These are phyloP conservation scores for Aspergillus pseudoviridinutans DNA, from an alignment of 2,329 filamentous ascomycete genomes.

Conservation along the genomic window DNA sequence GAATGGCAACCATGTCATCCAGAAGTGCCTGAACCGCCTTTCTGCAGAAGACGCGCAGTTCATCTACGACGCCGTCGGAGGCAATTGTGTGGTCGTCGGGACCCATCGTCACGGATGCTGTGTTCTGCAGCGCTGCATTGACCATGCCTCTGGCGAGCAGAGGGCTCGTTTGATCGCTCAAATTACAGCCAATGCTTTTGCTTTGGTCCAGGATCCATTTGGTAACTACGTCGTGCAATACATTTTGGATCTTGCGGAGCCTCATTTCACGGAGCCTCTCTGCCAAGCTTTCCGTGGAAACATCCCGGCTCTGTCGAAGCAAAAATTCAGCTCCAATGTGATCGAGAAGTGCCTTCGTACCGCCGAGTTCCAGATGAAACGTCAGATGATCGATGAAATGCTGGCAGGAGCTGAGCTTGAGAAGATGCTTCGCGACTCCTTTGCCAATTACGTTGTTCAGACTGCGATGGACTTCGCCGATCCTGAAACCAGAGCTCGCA, in stretches of 20 bases:
- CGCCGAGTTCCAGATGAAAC: constrained; percentile 68
- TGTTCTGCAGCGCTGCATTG: constrained; percentile 95
- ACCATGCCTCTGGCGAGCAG: constrained; percentile 87
- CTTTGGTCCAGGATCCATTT: constrained; percentile 91
- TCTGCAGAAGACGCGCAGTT: constrained; percentile 81
- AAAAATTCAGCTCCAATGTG: constrained; percentile 99
- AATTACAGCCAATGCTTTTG: constrained; percentile 84
- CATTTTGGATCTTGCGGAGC: constrained; percentile 89
- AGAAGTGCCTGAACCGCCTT: constrained; percentile 97
- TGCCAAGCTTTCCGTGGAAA: constrained; percentile 75
- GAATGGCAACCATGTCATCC: constrained; percentile 98
- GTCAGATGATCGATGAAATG: constrained; percentile 82
- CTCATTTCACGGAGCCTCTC: constrained; percentile 81
- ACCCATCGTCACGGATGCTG: constrained; percentile 98
- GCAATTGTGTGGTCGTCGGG: constrained; percentile 81
- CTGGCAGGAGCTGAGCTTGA: constrained; percentile 72
- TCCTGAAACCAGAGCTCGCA: constrained; percentile 63
- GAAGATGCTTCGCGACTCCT: constrained; percentile 83
- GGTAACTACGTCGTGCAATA: constrained; percentile 99
- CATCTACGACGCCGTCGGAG: constrained; percentile 92
- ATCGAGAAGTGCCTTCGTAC: constrained; percentile 95
- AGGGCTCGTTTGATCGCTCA: constrained; percentile 79
- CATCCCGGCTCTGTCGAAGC: constrained; percentile 71
- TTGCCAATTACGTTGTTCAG: constrained; percentile 97
- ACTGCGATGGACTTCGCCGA: constrained; percentile 87